These are phyloP conservation scores for Graphium sp. DNA, from an alignment of 2,329 filamentous ascomycete species.

Conservation along the genomic window DNA sequence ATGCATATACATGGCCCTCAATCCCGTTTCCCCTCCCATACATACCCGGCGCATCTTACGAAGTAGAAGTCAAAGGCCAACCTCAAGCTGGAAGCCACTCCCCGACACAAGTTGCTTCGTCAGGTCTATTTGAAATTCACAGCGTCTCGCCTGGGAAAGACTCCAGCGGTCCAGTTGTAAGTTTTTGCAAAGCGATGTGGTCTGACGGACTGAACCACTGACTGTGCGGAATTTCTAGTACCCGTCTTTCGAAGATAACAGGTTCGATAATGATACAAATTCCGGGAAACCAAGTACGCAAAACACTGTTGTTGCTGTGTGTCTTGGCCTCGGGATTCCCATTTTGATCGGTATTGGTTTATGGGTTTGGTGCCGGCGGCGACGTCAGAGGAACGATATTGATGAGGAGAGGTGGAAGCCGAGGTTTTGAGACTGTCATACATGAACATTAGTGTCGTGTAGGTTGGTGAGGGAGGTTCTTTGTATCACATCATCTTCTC, in stretches of 20 bases:
- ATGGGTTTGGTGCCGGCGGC: constrained; percentile 4
- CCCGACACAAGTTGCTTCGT: no score
- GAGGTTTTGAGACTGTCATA: constrained; percentile 2
- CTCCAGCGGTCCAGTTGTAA: neutral
- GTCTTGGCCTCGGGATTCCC: constrained; percentile 4
- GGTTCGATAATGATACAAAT: neutral
- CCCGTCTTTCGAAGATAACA: neutral
- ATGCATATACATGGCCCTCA: constrained; percentile 4
- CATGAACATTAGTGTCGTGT: constrained; percentile 1
- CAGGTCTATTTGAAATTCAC: neutral
- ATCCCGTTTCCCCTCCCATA: constrained; percentile 4
- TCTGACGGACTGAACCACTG: neutral
- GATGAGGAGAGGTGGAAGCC: constrained; percentile 1
- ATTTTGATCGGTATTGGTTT: constrained; percentile 2
- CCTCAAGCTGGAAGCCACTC: no score
- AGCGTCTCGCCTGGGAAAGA: neutral
- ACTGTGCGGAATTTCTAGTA: neutral
- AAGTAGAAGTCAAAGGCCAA: constrained; percentile 4
- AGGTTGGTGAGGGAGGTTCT: no score
- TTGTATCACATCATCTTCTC: no score
- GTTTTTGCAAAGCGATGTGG: constrained; percentile 1
- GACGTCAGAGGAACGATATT: no score
- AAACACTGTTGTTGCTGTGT: constrained; percentile 1
- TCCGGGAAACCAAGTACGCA: neutral
- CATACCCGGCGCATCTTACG: constrained; percentile 3